Conservation (phyloP, 257 asterid species). For the Penstemon barbatus region DNA sequence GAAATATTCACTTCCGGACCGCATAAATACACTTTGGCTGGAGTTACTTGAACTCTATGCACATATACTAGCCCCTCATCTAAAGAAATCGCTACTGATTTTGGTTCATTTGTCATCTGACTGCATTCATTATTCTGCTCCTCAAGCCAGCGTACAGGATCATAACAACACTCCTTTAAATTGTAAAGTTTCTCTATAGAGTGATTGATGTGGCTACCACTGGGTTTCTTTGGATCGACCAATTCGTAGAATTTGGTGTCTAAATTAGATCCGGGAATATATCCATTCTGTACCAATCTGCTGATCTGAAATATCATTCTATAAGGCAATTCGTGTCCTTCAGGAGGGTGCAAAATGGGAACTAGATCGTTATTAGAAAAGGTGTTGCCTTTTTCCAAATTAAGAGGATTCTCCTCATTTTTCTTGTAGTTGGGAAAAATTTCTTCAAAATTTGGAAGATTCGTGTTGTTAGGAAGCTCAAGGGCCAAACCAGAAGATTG, state of each 20-base stretch:
- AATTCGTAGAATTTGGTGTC: slow-evolving; percentile 47
- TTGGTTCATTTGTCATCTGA: slow-evolving; percentile 44
- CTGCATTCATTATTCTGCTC: slow-evolving; percentile 44
- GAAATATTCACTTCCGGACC: too few relatives aligned
- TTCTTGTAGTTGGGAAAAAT: slow-evolving; percentile 54
- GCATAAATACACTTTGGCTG: too few relatives aligned
- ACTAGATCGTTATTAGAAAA: slow-evolving; percentile 50
- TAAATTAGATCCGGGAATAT: slow-evolving; percentile 71
- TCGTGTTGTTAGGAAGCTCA: slow-evolving; percentile 49
- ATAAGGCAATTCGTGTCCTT: slow-evolving; percentile 47
- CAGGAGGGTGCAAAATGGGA: slow-evolving; percentile 66
- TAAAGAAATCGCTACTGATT: slow-evolving; percentile 54
- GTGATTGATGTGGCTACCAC: slow-evolving; percentile 51
- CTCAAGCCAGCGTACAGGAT: slow-evolving; percentile 66
- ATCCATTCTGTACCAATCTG: slow-evolving; percentile 75
- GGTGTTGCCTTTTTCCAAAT: slow-evolving; percentile 42
- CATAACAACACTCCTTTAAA: slow-evolving; percentile 80
- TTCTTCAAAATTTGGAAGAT: slow-evolving; percentile 61
- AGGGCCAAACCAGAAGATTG: slow-evolving; percentile 83
- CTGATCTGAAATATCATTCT: slow-evolving; percentile 61
- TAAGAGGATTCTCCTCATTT: slow-evolving; percentile 36
- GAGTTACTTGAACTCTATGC: slow-evolving; percentile 86
- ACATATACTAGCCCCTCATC: slow-evolving; percentile 78
- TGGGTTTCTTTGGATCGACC: slow-evolving; percentile 45
- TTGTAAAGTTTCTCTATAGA: slow-evolving; percentile 62